phyloP scores from a whole-genome alignment of 2,329 filamentous ascomycete genomes.

The Nigrograna mackinnonii region DNA sequence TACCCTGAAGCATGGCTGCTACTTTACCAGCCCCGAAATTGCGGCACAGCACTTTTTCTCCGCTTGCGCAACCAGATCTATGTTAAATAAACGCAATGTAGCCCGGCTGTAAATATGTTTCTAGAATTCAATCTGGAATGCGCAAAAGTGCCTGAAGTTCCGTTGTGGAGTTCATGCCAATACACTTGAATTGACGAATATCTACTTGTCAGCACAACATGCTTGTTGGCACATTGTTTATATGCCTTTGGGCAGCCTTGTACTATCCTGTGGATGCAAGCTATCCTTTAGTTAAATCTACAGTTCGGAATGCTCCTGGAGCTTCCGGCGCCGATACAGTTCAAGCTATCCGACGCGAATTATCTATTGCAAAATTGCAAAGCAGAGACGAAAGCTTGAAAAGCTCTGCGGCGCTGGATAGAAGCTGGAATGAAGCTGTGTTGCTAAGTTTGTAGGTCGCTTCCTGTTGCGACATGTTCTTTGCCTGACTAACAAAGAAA shows the following conservation, averaged over 20 bases:
- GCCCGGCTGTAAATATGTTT: background rate
- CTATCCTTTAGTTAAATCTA: background rate
- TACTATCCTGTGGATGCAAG: background rate
- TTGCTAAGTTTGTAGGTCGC: constrained; percentile 39
- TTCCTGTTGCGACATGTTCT: background rate
- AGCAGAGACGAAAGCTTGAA: constrained; percentile 17
- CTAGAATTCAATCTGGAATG: background rate
- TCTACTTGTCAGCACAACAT: background rate
- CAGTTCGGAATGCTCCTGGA: constrained; percentile 17
- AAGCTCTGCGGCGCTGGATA: constrained; percentile 33
- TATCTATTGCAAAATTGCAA: constrained; percentile 10
- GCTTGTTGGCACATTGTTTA: background rate
- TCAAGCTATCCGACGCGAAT: constrained; percentile 13
- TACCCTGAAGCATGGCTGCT: no score
- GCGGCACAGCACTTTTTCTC: background rate
- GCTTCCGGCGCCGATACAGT: constrained; percentile 14
- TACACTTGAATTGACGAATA: background rate
- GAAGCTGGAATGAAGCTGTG: constrained; percentile 44
- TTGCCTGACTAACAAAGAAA: background rate
- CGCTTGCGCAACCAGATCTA: background rate
- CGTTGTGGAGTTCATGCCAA: background rate
- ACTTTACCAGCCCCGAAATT: background rate
- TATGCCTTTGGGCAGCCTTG: background rate
- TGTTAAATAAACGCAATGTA: background rate
- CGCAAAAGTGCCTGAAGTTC: background rate